Evolutionary conservation across 495 filamentous ascomycete genomes (phyloP), one percentile per base, ranked within the genome.

Genomic region (Podospora australis): DNA sequence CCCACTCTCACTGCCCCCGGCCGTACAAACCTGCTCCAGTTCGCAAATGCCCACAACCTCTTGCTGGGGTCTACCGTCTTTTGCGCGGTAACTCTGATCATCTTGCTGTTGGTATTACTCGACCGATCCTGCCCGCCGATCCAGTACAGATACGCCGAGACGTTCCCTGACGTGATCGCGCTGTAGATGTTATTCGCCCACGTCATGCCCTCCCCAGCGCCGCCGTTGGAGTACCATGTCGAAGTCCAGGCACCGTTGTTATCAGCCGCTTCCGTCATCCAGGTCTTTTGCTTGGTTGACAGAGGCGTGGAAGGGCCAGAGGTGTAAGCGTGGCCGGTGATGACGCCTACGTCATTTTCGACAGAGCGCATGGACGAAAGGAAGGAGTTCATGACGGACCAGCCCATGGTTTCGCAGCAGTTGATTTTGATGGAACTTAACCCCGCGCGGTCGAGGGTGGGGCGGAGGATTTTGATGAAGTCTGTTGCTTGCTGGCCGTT

Each of bases 181-280:
- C 57, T 57, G 48, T 72, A 70, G 44, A 80, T 75, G 46, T 70
- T 66, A 46, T 68, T 72, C 1, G 79, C 79, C 79, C 79, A 82
- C 1, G 70, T 71, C 36, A 74, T 55, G 2, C 77, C 78, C 47
- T 82, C 78, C 17, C 70, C 70, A 4, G 59, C 53, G 10, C 52
- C 67, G 14, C 74, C 74, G 29, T 48, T 61, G 16, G 60, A 53
- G 43, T 76, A 75, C 74, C 78, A 82, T 4, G 62, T 63, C 11
- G 69, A 53, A 0, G 62, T 56, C 65, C 67, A 77, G 6, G 57
- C 62, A 22, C 66, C 68, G 29, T 71, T 60, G 11, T 72, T 59
- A 48, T 78, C 74, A 2, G 67, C 70, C 19, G 70, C 72, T 52
- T 80, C 77, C 4, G 76, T 80, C 57, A 71, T 56, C 77, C 77